phyloP scores from a whole-genome alignment of 2,329 filamentous ascomycete species.

The Microcyclospora pomicola region DNA sequence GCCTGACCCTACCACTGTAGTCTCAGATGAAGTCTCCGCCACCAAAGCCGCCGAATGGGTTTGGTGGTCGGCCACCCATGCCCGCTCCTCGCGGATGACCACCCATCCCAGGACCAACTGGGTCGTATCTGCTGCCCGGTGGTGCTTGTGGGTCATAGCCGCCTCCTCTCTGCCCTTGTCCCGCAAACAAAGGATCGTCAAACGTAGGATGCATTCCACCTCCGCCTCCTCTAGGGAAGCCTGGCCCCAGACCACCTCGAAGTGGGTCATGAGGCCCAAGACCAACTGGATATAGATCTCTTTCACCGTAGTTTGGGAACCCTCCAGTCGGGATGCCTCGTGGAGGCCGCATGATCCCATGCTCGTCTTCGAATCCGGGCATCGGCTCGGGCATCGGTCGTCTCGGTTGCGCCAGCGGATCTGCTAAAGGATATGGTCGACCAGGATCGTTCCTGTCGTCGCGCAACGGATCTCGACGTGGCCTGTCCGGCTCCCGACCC shows the following conservation, averaged over 20 bases:
- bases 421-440: slow-evolving; percentile 49
- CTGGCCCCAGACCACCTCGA: slow-evolving; percentile 45
- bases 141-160: slow-evolving; percentile 60
- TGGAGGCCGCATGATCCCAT: slow-evolving; percentile 60
- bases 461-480: slow-evolving; percentile 34
- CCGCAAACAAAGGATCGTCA: slow-evolving; percentile 72
- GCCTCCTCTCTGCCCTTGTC: slow-evolving; percentile 31
- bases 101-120: slow-evolving; percentile 54
- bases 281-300: slow-evolving; percentile 77
- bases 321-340: slow-evolving; percentile 29
- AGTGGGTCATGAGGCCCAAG: slow-evolving; percentile 77
- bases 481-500: slow-evolving; percentile 16
- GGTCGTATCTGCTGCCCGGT: slow-evolving; percentile 85
- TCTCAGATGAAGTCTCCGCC: slow-evolving; percentile 42
- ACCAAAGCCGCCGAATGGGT: slow-evolving; percentile 47
- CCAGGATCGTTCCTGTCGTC: slow-evolving; percentile 47
- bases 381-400: slow-evolving; percentile 57
- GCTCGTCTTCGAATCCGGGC: slow-evolving; percentile 86
- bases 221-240: slow-evolving; percentile 41
- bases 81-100: slow-evolving; percentile 33
- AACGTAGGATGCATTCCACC: slow-evolving; percentile 95
- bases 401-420: slow-evolving; percentile 47
- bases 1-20: too few species aligned
- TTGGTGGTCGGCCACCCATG: slow-evolving; percentile 36
- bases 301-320: slow-evolving; percentile 54